Base-by-base conservation (phyloP, 2,329 filamentous ascomycete species). In the Ophiostoma sp. region DNA sequence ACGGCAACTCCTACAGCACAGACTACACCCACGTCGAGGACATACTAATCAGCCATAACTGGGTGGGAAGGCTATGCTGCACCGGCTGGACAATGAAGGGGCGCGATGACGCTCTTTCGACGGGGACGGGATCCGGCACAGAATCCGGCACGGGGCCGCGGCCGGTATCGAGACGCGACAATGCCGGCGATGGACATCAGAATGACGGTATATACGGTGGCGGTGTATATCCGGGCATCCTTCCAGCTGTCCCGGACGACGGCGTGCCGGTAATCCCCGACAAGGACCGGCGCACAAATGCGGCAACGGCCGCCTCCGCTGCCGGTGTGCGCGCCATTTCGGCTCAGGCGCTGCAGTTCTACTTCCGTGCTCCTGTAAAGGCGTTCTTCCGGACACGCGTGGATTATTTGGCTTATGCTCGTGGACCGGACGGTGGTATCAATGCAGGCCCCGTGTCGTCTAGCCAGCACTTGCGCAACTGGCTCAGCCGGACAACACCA, bases 361-460 rank as follows among this genome's bases (percentile, higher is more conserved):
- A 96, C 81, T 97, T 97, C 77, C 86, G 93, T 70, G 92, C 93
- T 0, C 94, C 94, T 0, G 91, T 93, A 69, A 97, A 97, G 80
- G 91, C 93, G 20, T 97, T 97, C 78, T 96, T 97, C 80, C 87
- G 92, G 72, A 94, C 92, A 1, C 84, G 94, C 71, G 93, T 97
- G 73, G 94, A 97, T 82, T 97, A 93, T 74, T 83, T 88, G 23
- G 85, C 85, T 1, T 88, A 87, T 72, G 86, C 85, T 2, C 81
- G 86, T 36, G 82, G 78, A 20, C 87, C 3, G 8, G 48, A 71
- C 60, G 71, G 71, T 33, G 67, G 20, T 36, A 54, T 68, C 8
- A 66, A 64, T 67, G 35, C n/a, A 23, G 41, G 31, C 31, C 13
- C 44, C 17, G 27, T 76, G 2, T 75, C 78, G 3, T 75, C 76